These are phyloP conservation scores for Cryptomeria japonica DNA, from an alignment of 75 land plant species.

Conservation along the genomic window DNA sequence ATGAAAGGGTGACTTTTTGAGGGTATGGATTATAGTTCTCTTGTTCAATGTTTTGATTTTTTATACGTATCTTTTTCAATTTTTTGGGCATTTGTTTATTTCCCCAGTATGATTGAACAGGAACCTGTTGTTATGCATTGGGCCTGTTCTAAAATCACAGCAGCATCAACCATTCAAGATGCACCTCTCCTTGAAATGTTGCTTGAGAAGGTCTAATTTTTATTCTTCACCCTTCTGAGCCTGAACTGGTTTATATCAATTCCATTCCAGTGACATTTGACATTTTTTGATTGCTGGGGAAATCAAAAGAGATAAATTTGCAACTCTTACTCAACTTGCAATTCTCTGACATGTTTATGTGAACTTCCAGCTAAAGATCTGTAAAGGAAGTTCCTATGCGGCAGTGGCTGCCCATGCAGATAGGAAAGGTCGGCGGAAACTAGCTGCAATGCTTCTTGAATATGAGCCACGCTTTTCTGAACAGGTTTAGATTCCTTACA, in stretches of 20 bases:
- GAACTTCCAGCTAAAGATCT: constrained; percentile 69
- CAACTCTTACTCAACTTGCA: not conserved
- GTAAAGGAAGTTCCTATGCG: constrained; percentile 96
- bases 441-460: constrained; percentile 96
- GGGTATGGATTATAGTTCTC: not conserved
- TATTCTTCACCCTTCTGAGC: not conserved
- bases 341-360: not conserved
- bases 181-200: constrained; percentile 66
- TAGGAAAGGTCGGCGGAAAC: constrained; percentile 73
- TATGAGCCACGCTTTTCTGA: constrained; percentile 94
- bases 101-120: constrained; percentile 34
- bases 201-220: constrained; percentile 78
- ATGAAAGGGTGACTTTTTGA: not conserved
- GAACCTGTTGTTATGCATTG: constrained; percentile 95
- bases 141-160: constrained; percentile 90
- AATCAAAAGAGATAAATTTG: not conserved
- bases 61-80: not conserved
- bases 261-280: constrained; percentile 2
- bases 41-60: not conserved
- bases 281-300: constrained; percentile 9
- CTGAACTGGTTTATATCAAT: constrained; percentile 6
- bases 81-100: constrained; percentile 9
- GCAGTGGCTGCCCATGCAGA: constrained; percentile 97
- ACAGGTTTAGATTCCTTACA: constrained; percentile 53
- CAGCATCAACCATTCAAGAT: constrained; percentile 74